phyloP scores from a whole-genome alignment of 768 basidiomycete species.

The Suillus fuscotomentosus region DNA sequence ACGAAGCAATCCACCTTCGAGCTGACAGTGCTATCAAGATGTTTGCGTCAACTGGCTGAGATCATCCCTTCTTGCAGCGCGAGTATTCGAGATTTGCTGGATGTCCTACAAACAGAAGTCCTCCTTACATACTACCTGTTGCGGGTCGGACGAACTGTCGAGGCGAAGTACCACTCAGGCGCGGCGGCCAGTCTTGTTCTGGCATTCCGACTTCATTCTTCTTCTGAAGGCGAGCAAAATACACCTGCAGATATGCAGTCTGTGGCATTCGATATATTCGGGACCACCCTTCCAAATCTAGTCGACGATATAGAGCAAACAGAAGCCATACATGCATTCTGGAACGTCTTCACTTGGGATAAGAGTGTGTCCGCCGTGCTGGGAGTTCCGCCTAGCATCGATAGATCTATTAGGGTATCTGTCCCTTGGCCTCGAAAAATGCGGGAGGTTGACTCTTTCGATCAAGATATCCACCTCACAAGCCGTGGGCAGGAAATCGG shows the following conservation, averaged over 20 bases:
- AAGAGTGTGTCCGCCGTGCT: slow-evolving; percentile 30
- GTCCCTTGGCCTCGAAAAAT: slow-evolving; percentile 39
- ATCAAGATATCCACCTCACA: slow-evolving; percentile 12
- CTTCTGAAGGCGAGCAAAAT: neutral
- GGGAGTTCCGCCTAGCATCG: slow-evolving; percentile 28
- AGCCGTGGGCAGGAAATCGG: slow-evolving; percentile 12
- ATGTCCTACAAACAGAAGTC: slow-evolving; percentile 60
- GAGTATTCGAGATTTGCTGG: slow-evolving; percentile 41
- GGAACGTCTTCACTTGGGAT: slow-evolving; percentile 35
- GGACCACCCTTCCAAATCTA: slow-evolving; percentile 27
- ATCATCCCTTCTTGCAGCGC: slow-evolving; percentile 39
- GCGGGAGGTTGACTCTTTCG: neutral
- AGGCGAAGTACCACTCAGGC: slow-evolving; percentile 57
- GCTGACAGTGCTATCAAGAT: slow-evolving; percentile 45
- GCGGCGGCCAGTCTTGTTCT: slow-evolving; percentile 46
- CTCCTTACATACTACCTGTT: slow-evolving; percentile 69
- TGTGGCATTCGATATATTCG: neutral
- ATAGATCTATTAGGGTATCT: slow-evolving; percentile 30
- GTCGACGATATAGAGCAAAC: slow-evolving; percentile 33
- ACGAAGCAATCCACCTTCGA: slow-evolving; percentile 39
- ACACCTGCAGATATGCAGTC: neutral
- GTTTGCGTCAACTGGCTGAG: slow-evolving; percentile 45
- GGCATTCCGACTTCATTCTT: slow-evolving; percentile 44
- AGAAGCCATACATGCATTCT: slow-evolving; percentile 40
- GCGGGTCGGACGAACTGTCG: slow-evolving; percentile 54